Evolutionary conservation across 768 basidiomycete genomes (phyloP).

Genomic region (Psilocybe tampanensis): DNA sequence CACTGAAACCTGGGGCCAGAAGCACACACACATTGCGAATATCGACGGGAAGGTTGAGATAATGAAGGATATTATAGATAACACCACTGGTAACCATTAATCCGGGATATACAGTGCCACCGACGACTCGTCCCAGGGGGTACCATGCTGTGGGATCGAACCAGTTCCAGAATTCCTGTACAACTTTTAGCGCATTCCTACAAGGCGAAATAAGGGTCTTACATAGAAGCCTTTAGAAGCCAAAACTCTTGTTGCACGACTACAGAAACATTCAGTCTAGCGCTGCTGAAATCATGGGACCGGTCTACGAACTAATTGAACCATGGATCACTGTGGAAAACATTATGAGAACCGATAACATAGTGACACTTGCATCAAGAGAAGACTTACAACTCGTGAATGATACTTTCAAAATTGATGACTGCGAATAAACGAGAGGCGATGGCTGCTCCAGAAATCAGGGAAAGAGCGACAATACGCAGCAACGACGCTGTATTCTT

Average conservation of each 20-base stretch:
- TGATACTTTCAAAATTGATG: constrained; percentile 97
- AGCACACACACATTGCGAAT: constrained; percentile 97
- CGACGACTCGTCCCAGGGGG: constrained; percentile 96
- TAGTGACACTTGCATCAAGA: not conserved
- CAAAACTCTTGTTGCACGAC: constrained; percentile 91
- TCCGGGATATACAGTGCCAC: constrained; percentile 97
- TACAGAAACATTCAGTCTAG: constrained; percentile 33
- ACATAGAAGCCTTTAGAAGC: constrained; percentile 96
- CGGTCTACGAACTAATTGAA: constrained; percentile 87
- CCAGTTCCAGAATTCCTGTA: constrained; percentile 99
- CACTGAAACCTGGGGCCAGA: constrained; percentile 95
- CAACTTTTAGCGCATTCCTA: not conserved
- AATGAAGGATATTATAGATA: constrained; percentile 90
- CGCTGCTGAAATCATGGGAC: constrained; percentile 10
- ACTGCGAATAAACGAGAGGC: constrained; percentile 97
- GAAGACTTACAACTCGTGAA: constrained; percentile 92
- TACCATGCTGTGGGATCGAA: constrained; percentile 99
- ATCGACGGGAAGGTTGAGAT: constrained; percentile 92
- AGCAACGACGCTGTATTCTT: constrained; percentile 89
- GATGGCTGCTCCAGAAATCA: constrained; percentile 94
- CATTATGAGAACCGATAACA: constrained; percentile 12
- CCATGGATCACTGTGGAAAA: constrained; percentile 83
- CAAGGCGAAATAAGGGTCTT: constrained; percentile 27
- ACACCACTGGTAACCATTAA: constrained; percentile 98
- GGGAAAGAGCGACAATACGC: constrained; percentile 83